Conservation (phyloP, 495 filamentous ascomycete species). For the Neurospora sublineolata region DNA sequence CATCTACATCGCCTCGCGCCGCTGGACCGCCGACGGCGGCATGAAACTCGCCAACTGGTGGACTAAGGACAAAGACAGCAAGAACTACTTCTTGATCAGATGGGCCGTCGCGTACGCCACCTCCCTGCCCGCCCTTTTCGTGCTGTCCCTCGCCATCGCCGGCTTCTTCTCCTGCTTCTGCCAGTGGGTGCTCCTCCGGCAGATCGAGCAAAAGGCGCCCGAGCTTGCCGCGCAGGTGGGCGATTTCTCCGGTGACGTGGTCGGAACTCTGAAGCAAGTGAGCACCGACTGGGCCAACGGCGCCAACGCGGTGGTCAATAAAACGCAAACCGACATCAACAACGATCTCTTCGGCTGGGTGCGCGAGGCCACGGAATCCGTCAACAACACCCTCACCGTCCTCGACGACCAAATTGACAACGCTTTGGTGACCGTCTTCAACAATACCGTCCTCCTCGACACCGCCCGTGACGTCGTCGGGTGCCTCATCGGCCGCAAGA, state of each 20-base stretch:
- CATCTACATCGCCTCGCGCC: conserved; percentile 74
- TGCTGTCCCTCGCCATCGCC: conserved; percentile 74
- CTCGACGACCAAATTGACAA: conserved; percentile 65
- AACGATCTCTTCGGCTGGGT: conserved; percentile 81
- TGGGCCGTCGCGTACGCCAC: conserved; percentile 87
- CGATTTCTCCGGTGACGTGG: conserved; percentile 71
- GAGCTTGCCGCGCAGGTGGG: conserved; percentile 65
- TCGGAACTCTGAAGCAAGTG: conserved; percentile 55
- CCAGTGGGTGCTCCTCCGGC: conserved; percentile 67
- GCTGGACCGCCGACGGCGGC: conserved; percentile 57
- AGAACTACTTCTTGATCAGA: conserved; percentile 57
- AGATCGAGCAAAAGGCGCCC: conserved; percentile 65
- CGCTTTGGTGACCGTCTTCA: conserved; percentile 66
- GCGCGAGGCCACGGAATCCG: conserved; percentile 60
- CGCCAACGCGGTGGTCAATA: conserved; percentile 67
- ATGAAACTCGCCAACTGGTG: conserved; percentile 63
- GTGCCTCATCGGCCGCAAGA: conserved; percentile 66
- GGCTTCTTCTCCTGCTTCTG: conserved; percentile 76
- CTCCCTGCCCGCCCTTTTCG: conserved; percentile 71
- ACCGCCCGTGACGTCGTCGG: conserved; percentile 63
- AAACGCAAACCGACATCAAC: conserved; percentile 68
- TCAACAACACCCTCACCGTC: conserved; percentile 76
- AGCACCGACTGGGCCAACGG: conserved; percentile 65
- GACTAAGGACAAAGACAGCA: conserved; percentile 22
- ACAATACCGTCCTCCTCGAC: conserved; percentile 60